Base-by-base conservation (phyloP, 1,139 yeast genomes). In the Pichia norvegensis region DNA sequence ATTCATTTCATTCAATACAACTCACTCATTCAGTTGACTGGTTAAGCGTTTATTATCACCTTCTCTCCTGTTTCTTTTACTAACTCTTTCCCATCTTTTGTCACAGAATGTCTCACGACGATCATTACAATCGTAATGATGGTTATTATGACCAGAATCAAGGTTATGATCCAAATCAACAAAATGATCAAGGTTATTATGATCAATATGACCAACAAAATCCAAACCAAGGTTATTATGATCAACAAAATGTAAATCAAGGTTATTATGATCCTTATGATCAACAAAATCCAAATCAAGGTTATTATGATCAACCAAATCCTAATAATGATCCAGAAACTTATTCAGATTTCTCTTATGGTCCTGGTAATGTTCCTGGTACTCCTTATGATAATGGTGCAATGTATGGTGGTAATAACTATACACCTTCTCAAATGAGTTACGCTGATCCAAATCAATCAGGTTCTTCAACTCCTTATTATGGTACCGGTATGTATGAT, bases 391-490 rank as follows among this genome's bases (percentile, higher is more conserved):
- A 81, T 61, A 40, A 44, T 29, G 47, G 49, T 36, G 39, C 20
- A 14, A 86, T 85, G 54, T 85, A 81, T 61, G 73, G 69, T 61
- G 73, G 69, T 42, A 85, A 88, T 42, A 62, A 60, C 45, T 61
- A 61, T 47, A 81, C 92, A 45, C 87, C 92, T 27, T 81, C 88
- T 17, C 90, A 83, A 63, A 79, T 83, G 84, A 79, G 87, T 61
- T 83, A 83, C 58, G 90, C 85, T 53, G 90, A 85, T 40, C 84
- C 85, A 53, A 74, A 94, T 63, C 83, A 95, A 1, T 85, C 95
- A 14, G 97, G 97, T 49, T 88, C 97, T 39, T 86, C 96, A 5
- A 94, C 98, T 33, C 98, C 99, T 38, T 80, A 88, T 56, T 88
- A 88, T 64, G 97, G 97, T 38, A 53, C 81, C 16, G 53, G 46